A percentile compares a stretch with the other conserved stretches of the same genome.
Evolutionary conservation across 140 eudicot genomes (phyloP).

Genomic region (Flaveria floridana): DNA sequence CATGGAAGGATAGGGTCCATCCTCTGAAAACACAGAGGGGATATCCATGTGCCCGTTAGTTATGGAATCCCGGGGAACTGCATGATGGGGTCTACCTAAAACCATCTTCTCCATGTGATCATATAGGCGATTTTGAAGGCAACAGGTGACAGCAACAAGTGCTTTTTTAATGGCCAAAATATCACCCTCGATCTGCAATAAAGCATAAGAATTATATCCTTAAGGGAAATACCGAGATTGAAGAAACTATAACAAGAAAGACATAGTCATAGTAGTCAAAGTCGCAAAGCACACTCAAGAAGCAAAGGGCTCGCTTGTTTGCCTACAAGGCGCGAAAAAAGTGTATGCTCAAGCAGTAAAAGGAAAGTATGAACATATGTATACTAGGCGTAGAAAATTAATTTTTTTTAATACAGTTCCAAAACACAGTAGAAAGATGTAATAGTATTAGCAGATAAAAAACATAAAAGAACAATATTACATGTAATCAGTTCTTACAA

Average conservation of each 20-base stretch:
- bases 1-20: slow-evolving; percentile 30
- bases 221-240: background rate
- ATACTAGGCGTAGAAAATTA: background rate
- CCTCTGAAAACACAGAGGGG: slow-evolving; percentile 35
- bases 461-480: background rate
- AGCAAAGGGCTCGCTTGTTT: background rate
- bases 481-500: background rate
- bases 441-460: background rate
- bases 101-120: slow-evolving; percentile 36
- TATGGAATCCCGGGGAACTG: slow-evolving; percentile 34
- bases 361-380: background rate
- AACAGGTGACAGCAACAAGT: slow-evolving; percentile 56
- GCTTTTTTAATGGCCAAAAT: slow-evolving; percentile 67
- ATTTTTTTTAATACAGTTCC: background rate
- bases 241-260: slow-evolving; percentile 11
- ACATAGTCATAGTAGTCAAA: background rate
- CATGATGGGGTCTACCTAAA: slow-evolving; percentile 39
- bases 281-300: background rate
- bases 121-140: slow-evolving; percentile 68
- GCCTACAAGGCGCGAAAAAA: background rate
- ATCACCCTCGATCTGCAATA: slow-evolving; percentile 74
- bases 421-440: background rate
- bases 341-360: background rate
- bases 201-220: slow-evolving; percentile 14
- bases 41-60: slow-evolving; percentile 34